Conservation (phyloP, 257 asterid species). For the Capsicum chinense region DNA sequence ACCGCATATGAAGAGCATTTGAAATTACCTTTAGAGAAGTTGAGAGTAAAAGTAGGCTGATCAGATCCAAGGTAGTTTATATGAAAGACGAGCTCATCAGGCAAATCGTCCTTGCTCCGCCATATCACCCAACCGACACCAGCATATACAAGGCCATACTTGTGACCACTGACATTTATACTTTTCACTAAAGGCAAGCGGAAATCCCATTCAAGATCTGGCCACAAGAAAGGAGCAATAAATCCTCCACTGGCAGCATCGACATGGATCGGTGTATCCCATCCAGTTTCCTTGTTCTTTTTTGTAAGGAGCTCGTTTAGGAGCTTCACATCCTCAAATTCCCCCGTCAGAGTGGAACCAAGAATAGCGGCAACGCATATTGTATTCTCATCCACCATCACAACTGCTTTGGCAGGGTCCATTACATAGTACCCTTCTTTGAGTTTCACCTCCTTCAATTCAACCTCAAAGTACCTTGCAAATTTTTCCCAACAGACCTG, state of each 20-base stretch:
- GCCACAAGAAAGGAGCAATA: constrained; percentile 71
- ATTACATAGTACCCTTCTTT: constrained; percentile 71
- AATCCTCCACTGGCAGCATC: constrained; percentile 95
- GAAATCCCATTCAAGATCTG: constrained; percentile 84
- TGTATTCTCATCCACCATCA: constrained; percentile 78
- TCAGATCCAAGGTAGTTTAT: constrained; percentile 80
- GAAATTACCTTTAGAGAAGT: constrained; percentile 69
- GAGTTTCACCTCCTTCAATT: constrained; percentile 72
- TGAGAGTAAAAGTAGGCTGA: constrained; percentile 84
- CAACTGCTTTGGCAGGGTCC: constrained; percentile 73
- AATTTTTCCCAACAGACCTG: constrained; percentile 89
- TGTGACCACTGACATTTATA: constrained; percentile 83
- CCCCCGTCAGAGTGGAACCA: constrained; percentile 79
- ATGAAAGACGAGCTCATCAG: constrained; percentile 73
- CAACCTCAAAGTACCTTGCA: constrained; percentile 80
- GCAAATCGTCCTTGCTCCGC: constrained; percentile 69
- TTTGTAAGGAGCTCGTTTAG: constrained; percentile 57
- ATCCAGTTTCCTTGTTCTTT: constrained; percentile 69
- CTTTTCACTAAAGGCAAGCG: constrained; percentile 78
- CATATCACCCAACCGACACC: constrained; percentile 86
- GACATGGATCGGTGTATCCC: constrained; percentile 81
- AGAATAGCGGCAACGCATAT: constrained; percentile 79
- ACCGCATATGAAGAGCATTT: neutral
- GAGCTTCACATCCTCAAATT: constrained; percentile 79
- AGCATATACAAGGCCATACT: constrained; percentile 78